Evolutionary conservation across 441 rosid species (phyloP), one percentile per base, ranked within the genome.

Genomic region (Pelargonium fulgidum): DNA sequence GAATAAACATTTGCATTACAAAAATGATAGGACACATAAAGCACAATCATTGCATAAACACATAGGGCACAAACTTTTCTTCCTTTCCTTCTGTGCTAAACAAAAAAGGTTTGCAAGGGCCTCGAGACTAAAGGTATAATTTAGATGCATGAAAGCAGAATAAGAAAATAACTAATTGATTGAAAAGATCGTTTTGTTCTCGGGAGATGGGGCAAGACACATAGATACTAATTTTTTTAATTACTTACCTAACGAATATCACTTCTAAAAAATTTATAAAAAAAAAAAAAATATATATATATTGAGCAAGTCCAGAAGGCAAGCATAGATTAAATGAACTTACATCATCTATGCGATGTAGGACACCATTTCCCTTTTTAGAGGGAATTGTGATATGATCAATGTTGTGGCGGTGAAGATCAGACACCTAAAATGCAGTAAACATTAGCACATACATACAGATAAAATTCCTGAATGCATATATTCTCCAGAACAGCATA

Each of bases 331-430:
- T 14, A 47, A 12, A 72, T 52, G 26, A 69, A 29, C 67, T 86
- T 88, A 92, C 99, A 75, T 95, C 98, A 70, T 86, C 92, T 62
- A 96, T 86, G 56, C 98, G 97, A 62, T 78, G 88, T 79, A 96
- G 96, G 72, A 89, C 83, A 70, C 96, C 97, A 75, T 82, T 89
- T 67, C 65, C 65, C 41, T 62, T 62, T 29, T 91, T 80, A 61
- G 97, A 91, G 61, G 94, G 98, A 69, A 96, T 80, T 36, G 92
- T 87, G 62, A 96, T 91, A 64, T 96, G 90, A 84, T 96, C 99
- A 77, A 96, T 96, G 77, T 87, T 79, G 82, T 96, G 98, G n/a
- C 99, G 96, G 69, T 96, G 99, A 50, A 96, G 85, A 85, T 96
- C 99, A 78, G 83, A 80, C 45, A 95, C 83, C 99, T 95, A 82